Evolutionary conservation across 192 early-diverging fungal species (phyloP).

Genomic region (Oehlia diaphana): DNA sequence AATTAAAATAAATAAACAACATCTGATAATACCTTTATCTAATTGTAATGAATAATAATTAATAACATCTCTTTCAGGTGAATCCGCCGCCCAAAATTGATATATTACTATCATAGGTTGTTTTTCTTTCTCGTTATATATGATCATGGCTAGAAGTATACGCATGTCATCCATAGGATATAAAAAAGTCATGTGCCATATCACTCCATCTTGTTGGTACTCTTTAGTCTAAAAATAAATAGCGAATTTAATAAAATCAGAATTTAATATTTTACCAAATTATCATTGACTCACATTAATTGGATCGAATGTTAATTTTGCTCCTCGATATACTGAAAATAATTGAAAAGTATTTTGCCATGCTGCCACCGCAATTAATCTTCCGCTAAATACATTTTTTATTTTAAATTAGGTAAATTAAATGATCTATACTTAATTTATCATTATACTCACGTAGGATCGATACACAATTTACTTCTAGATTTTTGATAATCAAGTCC

Average conservation of each 20-base stretch:
- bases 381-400: neutral
- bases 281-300: slow-evolving; percentile 1
- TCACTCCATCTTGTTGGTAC: neutral
- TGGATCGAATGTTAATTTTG: slow-evolving; percentile 3
- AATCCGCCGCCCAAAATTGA: slow-evolving; percentile 1
- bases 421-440: neutral
- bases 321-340: neutral
- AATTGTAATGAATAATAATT: slow-evolving; percentile 11
- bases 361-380: slow-evolving; percentile 17
- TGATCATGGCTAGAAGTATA: neutral
- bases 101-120: slow-evolving; percentile 9
- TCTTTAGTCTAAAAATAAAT: slow-evolving; percentile 16
- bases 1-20: too few relatives aligned
- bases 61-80: neutral
- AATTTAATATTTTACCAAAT: neutral
- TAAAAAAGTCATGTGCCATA: slow-evolving; percentile 22
- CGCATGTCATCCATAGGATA: slow-evolving; percentile 5
- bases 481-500: slow-evolving; percentile 20
- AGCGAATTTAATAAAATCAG: slow-evolving; percentile 1
- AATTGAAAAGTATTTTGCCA: slow-evolving; percentile 21
- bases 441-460: slow-evolving; percentile 7
- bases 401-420: neutral
- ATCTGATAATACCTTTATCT: neutral
- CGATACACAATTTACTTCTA: slow-evolving; percentile 3
- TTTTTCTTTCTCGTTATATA: slow-evolving; percentile 5